Percentiles rank a stretch among this genome's conserved stretches.
phyloP scores from a whole-genome alignment of 1,284 basidiomycete genomes.

The Cryptococcus hybrid region DNA sequence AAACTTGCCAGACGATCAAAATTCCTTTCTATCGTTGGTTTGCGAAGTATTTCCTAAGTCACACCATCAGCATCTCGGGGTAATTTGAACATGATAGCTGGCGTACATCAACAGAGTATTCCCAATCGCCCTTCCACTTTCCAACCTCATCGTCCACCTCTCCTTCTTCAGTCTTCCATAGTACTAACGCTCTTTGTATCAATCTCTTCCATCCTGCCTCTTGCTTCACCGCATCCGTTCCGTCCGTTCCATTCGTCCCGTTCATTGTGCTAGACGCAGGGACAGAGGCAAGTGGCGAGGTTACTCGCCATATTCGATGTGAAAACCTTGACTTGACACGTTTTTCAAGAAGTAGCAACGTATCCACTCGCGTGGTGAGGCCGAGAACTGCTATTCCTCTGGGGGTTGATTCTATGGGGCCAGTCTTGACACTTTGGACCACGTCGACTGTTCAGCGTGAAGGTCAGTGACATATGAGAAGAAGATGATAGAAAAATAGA shows the following conservation, averaged over 20 bases:
- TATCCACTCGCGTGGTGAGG: constrained; percentile 73
- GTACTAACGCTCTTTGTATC: not conserved
- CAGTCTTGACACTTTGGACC: constrained; percentile 53
- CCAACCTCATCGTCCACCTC: constrained; percentile 51
- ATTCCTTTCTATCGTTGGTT: constrained; percentile 15
- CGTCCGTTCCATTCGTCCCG: not conserved
- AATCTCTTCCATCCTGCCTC: not conserved
- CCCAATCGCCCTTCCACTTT: constrained; percentile 56
- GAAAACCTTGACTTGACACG: constrained; percentile 94
- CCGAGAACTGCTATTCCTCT: constrained; percentile 78
- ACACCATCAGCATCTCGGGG: too few relatives aligned
- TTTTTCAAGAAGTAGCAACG: constrained; percentile 87
- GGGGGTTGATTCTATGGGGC: constrained; percentile 42
- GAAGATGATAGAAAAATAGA: not conserved
- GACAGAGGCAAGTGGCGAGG: constrained; percentile 54
- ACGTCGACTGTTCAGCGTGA: constrained; percentile 44
- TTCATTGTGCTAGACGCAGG: too few relatives aligned
- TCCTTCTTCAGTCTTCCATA: not conserved
- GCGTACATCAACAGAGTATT: constrained; percentile 8
- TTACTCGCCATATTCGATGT: constrained; percentile 76
- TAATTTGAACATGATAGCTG: too few relatives aligned
- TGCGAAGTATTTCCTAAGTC: too few relatives aligned
- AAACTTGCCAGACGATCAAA: constrained; percentile 62
- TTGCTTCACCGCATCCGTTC: not conserved
- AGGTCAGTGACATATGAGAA: not conserved